Evolutionary conservation across 352 stramenopile genomes (phyloP), one percentile per base, ranked within the genome.

Genomic region (Albugo laibachii): DNA sequence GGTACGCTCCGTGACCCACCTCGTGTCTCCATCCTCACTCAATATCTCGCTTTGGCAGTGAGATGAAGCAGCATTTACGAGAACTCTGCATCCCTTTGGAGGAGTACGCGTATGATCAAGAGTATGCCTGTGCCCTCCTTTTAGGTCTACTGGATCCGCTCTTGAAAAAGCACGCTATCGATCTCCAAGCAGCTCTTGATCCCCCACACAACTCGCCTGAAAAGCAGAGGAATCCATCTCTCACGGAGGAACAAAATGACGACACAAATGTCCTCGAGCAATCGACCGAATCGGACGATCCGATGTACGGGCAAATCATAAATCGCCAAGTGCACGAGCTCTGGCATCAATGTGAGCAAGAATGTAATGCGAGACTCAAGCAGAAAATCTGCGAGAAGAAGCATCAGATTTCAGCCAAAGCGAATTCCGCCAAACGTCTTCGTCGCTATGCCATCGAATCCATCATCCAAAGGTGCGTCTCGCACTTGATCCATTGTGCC

Each of bases 21-120:
- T 20, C 36, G 27, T 50, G 16, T 4, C n/a, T 35, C 5, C 13
- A 42, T 27, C 15, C 13, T 13, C 14, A 11, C 16, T 36, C 6
- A 16, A n/a, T 20, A 44, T 36, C 15, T 19, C 19, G 0, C 53
- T 35, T 24, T 36, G 12, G 2, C 37, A 91, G 77, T 18, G 77
- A 91, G 57, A 91, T 91, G 74, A 91, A 87, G 52, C 46, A 56
- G 3, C 83, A 79, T 48, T 83, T 91, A 66, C 69, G 77, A 42
- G 70, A 91, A 11, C 49, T 87, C 42, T 84, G 72, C 45, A 83
- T 91, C 27, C 74, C 77, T 0, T 52, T 91, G 41, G 77, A 91
- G 54, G 73, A 80, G 48, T 91, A 83, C 42, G 77, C 77, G 20
- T 80, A 91, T 51, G 65, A 81, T 18, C 62, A 91, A 53, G 77